Base-by-base conservation (phyloP, 2,329 filamentous ascomycete genomes). In the Aureobasidium leucospermi region DNA sequence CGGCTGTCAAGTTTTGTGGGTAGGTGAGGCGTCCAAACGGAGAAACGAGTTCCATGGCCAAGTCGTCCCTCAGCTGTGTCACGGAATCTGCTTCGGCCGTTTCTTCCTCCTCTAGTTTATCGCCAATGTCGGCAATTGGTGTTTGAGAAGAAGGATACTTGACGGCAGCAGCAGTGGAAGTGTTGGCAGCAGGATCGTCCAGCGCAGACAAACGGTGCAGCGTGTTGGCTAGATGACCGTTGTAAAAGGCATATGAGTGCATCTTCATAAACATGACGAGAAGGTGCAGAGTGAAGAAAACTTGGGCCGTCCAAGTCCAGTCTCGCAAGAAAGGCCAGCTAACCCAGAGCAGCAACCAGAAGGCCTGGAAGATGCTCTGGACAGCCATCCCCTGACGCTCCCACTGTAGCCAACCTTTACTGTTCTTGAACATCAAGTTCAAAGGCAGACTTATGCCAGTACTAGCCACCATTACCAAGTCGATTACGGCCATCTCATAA, bases 211-310 rank as follows among this genome's bases (percentile, higher is more conserved):
- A 80, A 10, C 90, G 86, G 69, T 87, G 86, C 72, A 95, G 84
- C 0, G 90, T 95, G 72, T 94, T 90, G 65, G 88, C 89, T 15
- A 99, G 79, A 73, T 99, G 94, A 10, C 94, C 94, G 68, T 96
- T 97, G 78, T 99, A 99, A 73, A 97, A 99, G 28, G 90, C 89
- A 70, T 96, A 99, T 6, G 92, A 96, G 73, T 99, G 94, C 85
- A 97, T 94, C 79, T 99, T 99, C 94, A 99, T 99, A 53, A 96
- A 85, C 19, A 99, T 80, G 7, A 90, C 87, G 74, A 99, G 85
- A 45, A 91, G 87, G 74, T 99, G 94, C 36, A 99, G 79, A 10
- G 92, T 87, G 66, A 99, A 83, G 73, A 95, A 99, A 41, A 99
- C 94, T 70, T 97, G 94, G 2, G 93, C 87, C 0, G 94, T 99